Evolutionary conservation across 768 basidiomycete genomes (phyloP).

Genomic region (Rhizopogon salebrosus): DNA sequence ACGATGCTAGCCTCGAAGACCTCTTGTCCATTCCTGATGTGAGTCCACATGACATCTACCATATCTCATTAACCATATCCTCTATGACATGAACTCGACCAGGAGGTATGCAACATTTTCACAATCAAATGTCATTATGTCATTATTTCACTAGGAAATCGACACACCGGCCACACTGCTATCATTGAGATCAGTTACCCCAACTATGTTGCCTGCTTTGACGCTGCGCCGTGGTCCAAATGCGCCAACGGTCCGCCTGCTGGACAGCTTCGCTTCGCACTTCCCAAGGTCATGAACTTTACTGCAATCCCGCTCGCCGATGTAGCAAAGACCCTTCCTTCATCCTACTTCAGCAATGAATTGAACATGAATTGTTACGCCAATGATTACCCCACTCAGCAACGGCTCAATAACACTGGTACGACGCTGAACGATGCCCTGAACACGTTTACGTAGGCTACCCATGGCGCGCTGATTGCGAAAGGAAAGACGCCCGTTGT

Average conservation of each 20-base stretch:
- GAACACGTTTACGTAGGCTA: conserved; percentile 28
- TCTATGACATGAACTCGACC: no score
- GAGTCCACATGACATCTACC: no score
- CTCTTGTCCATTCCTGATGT: no score
- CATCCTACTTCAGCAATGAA: conserved; percentile 64
- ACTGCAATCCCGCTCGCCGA: conserved; percentile 43
- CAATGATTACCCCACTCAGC: conserved; percentile 52
- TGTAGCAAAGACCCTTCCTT: conserved; percentile 45
- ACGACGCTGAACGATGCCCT: conserved; percentile 38
- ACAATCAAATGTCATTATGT: no score
- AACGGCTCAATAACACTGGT: conserved; percentile 35
- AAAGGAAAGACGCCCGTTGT: conserved; percentile 46
- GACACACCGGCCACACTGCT: conserved; percentile 78
- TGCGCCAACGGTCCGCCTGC: conserved; percentile 66
- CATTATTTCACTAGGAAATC: conserved; percentile 45
- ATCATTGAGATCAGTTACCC: conserved; percentile 58
- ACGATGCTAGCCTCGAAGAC: no score
- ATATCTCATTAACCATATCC: no score
- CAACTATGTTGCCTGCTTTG: conserved; percentile 59
- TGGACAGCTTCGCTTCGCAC: conserved; percentile 69
- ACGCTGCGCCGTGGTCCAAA: conserved; percentile 45
- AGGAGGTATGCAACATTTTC: no score
- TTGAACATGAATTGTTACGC: conserved; percentile 59
- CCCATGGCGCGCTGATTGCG: conserved; percentile 25
- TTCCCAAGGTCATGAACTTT: conserved; percentile 48